Evolutionary conservation across 2,329 filamentous ascomycete species (phyloP).

Genomic region (Cercospora janseana): DNA sequence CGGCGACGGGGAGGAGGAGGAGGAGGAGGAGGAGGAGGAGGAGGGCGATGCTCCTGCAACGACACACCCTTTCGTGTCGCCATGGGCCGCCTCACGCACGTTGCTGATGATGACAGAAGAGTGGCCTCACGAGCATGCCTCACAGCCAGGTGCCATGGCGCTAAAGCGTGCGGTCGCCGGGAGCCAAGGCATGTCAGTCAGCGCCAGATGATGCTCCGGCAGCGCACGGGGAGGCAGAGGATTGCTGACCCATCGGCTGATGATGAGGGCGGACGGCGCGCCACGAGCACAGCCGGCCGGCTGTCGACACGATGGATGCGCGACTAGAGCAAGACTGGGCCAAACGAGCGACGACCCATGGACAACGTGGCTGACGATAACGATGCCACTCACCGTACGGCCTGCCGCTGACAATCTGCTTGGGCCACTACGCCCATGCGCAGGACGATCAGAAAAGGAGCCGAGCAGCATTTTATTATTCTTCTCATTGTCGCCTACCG

Average conservation of each 20-base stretch:
- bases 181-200: slow-evolving; percentile 15
- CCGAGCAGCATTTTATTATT: not conserved
- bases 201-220: slow-evolving; percentile 13
- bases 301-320: not conserved
- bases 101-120: no score
- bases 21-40: no score
- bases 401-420: slow-evolving; percentile 3
- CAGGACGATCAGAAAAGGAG: not conserved
- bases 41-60: no score
- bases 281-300: slow-evolving; percentile 5
- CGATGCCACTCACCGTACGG: slow-evolving; percentile 1
- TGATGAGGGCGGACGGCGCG: not conserved
- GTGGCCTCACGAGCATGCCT: slow-evolving; percentile 1
- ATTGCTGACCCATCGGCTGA: not conserved
- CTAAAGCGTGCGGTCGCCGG: slow-evolving; percentile 3
- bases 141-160: slow-evolving; percentile 5
- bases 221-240: slow-evolving; percentile 10
- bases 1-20: no score
- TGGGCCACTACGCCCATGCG: slow-evolving; percentile 10
- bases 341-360: slow-evolving; percentile 1
- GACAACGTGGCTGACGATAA: slow-evolving; percentile 16
- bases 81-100: no score
- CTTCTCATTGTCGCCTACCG: not conserved
- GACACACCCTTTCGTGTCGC: no score
- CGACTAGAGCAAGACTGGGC: not conserved